These are phyloP conservation scores for Peronosclerospora sorghi DNA, from an alignment of 352 stramenopile species.

Conservation along the genomic window DNA sequence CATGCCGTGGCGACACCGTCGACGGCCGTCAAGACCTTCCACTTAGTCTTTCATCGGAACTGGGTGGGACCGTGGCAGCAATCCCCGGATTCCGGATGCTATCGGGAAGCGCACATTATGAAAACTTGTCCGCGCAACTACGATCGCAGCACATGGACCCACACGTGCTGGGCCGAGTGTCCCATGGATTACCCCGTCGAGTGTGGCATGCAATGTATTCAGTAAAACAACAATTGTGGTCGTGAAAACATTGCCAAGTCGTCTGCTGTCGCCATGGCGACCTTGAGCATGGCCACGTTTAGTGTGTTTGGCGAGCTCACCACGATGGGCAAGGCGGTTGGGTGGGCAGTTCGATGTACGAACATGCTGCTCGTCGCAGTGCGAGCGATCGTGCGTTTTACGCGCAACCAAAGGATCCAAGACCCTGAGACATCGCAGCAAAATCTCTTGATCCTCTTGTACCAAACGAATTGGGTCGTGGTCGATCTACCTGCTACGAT, in stretches of 20 bases:
- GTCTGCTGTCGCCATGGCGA: slow-evolving; percentile 17
- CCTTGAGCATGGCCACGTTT: slow-evolving; percentile 22
- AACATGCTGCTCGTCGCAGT: slow-evolving; percentile 22
- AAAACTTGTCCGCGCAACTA: slow-evolving; percentile 23
- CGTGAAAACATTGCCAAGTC: slow-evolving; percentile 25
- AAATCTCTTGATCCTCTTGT: slow-evolving; percentile 38
- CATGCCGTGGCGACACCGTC: slow-evolving; percentile 8
- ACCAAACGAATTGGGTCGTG: slow-evolving; percentile 45
- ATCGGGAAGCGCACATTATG: slow-evolving; percentile 19
- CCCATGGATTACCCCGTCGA: slow-evolving; percentile 47
- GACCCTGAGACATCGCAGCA: slow-evolving; percentile 35
- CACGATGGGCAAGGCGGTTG: slow-evolving; percentile 24
- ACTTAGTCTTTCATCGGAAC: slow-evolving; percentile 12
- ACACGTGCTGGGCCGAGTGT: slow-evolving; percentile 40
- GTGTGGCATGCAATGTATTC: slow-evolving; percentile 50
- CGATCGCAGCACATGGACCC: slow-evolving; percentile 24
- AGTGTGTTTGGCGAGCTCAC: slow-evolving; percentile 31
- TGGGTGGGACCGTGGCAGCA: slow-evolving; percentile 23
- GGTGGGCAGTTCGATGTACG: slow-evolving; percentile 29
- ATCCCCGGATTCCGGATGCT: slow-evolving; percentile 6
- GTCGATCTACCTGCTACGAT: slow-evolving; percentile 41
- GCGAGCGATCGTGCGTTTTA: slow-evolving; percentile 20
- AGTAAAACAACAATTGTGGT: slow-evolving; percentile 44
- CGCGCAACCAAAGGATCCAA: slow-evolving; percentile 13
- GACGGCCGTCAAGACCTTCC: slow-evolving; percentile 6